Base-by-base conservation (phyloP, 2,329 filamentous ascomycete species). In the Trichoderma sp. region DNA sequence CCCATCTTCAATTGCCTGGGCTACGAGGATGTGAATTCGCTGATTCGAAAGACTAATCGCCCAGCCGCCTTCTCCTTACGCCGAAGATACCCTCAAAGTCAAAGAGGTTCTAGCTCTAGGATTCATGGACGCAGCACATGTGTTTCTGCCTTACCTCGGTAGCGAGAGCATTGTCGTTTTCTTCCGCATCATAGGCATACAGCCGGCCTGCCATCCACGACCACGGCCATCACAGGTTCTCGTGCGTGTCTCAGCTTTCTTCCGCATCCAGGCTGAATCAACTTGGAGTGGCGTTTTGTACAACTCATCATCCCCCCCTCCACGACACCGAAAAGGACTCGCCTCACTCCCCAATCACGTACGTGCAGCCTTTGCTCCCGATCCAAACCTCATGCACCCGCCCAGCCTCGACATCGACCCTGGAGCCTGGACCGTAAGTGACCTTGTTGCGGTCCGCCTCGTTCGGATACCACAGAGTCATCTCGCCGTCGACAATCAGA, bases 301-400 rank as follows among this genome's bases (percentile, higher is more conserved):
- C 30, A 30, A 30, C 30, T 30, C 30, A 30, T 30, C 30, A 30
- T 15, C 30, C 19, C 19, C 5, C 48, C 39, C 57, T 48, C 56
- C 5, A 30, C 24, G 60, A 41, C 9, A 28, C 19, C 43, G 34
- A 48, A 26, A 19, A 30, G 7, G 30, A 30, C 30, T 9, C 7
- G 7, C 30, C 26, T 63, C 51, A 61, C 19, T 88, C 85, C 55
- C 87, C 85, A 72, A 87, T 85, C 9, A 88, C 86, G 77, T 88
- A 89, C 3, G 86, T 90, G 74, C 89, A 91, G 0, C 89, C 89
- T 66, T 84, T 78, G 1, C 75, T 69, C 1, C 89, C 88, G 54
- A 91, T 82, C 85, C 88, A 90, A 1, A 91, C 89, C 76, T 91
- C 88, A 70, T 92, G 89, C 14, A 84, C 74, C 65, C 82, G 80